Base-by-base conservation (phyloP, 192 early-diverging fungal genomes). In the Diversispora eburnea region DNA sequence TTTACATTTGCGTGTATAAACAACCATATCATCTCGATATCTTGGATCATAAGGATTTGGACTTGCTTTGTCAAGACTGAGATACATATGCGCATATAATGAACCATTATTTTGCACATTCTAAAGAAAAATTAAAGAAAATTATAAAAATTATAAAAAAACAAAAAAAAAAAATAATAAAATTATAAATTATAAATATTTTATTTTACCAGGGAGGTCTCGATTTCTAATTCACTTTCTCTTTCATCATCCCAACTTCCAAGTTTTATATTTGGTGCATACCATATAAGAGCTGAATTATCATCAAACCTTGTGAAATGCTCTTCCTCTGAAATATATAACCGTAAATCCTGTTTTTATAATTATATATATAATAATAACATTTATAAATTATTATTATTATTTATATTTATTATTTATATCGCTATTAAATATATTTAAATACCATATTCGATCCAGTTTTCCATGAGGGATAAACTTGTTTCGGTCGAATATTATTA, bases 61-160 rank as follows among this genome's bases (percentile, higher is more conserved):
- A 5, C 78, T 56, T 5, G 76, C 73, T 22, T 75, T 74, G 8
- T 82, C 58, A 45, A 80, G 79, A 41, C 78, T 72, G 46, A 88
- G 74, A 83, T 84, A 88, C n/a, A 88, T 79, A 52, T 88, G 87
- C 41, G 87, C 87, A 60, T 84, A 88, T 0, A 87, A 64, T 12
- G 87, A 83, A 48, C 84, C 86, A 67, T 88, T 88, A 45, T 84
- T 71, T 72, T 83, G 83, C 3, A 88, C 77, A 67, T 80, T 70
- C 86, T 84, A 64, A 33, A 46, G 33, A 41, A 22, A 22, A 64
- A 75, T 41, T 61, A 47, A 56, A 8, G 20, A 58, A 62, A 10
- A 62, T 22, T 45, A 77, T 20, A 52, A 57, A 60, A 58, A 39
- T 15, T 33, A 48, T 5, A 42, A 43, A 15, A 6, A 4, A 0